Percentiles rank a stretch among this genome's conserved stretches.
Conservation (phyloP, 306 rosid species). For the Vigna angularis region DNA sequence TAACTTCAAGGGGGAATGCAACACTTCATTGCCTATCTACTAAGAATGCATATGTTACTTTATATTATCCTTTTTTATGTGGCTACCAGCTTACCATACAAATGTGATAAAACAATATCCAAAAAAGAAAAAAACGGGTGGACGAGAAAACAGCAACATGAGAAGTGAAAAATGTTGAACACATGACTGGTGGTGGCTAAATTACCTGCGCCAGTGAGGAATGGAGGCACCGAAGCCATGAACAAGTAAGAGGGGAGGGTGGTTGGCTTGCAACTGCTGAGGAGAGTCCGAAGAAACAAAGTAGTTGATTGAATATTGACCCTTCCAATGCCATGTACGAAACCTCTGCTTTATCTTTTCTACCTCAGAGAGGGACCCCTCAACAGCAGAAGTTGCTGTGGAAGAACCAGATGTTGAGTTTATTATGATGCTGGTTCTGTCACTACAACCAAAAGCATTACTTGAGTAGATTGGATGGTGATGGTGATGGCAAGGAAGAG, state of each 20-base stretch:
- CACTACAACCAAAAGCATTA: neutral
- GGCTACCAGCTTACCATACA: conserved; percentile 30
- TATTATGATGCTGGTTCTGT: neutral
- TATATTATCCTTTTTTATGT: conserved; percentile 23
- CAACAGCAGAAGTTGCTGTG: conserved; percentile 40
- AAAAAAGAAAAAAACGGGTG: conserved; percentile 23
- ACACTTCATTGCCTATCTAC: conserved; percentile 3
- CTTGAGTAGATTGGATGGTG: conserved; percentile 29
- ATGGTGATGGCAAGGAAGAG: conserved; percentile 1
- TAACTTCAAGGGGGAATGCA: neutral
- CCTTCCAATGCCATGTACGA: conserved; percentile 83
- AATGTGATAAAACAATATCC: conserved; percentile 33
- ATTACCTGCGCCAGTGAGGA: conserved; percentile 94
- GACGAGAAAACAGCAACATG: conserved; percentile 41
- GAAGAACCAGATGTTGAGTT: conserved; percentile 43
- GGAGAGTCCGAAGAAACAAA: conserved; percentile 61
- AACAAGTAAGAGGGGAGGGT: conserved; percentile 77
- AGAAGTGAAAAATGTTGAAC: neutral
- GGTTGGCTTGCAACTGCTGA: conserved; percentile 37
- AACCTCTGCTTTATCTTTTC: conserved; percentile 61
- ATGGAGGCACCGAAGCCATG: conserved; percentile 98
- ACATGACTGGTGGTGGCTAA: neutral
- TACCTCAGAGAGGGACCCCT: conserved; percentile 47
- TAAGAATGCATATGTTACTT: neutral
- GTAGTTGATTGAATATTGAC: conserved; percentile 69